Percentiles rank a stretch among this genome's conserved stretches.
Conservation (phyloP, 2,329 filamentous ascomycete genomes). For the Aspergillus floridensis region DNA sequence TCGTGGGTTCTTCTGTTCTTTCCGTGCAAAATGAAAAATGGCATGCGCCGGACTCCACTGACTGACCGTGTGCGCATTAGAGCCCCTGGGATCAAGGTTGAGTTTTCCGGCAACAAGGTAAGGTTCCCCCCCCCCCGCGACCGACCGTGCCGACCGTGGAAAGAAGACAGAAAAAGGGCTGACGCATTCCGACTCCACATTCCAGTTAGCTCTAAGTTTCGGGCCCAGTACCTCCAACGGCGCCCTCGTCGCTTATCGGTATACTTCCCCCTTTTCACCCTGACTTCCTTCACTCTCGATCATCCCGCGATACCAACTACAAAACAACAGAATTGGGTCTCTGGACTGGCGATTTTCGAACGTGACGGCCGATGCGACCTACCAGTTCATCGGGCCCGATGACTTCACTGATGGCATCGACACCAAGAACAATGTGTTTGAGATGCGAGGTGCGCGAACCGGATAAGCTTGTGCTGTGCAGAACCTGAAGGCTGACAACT, state of each 20-base stretch:
- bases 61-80: constrained; percentile 17
- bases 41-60: constrained; percentile 5
- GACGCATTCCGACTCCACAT: background rate
- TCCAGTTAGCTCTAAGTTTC: constrained; percentile 51
- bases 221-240: constrained; percentile 51
- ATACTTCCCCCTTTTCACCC: background rate
- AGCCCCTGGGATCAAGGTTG: constrained; percentile 55
- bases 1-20: constrained; percentile 44
- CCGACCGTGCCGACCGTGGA: background rate
- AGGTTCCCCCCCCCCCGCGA: background rate
- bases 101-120: constrained; percentile 53
- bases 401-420: constrained; percentile 44
- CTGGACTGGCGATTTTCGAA: constrained; percentile 63
- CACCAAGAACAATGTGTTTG: constrained; percentile 50
- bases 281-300: background rate
- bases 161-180: background rate
- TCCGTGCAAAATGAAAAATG: too few species aligned
- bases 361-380: constrained; percentile 55
- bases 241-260: constrained; percentile 54
- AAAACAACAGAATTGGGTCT: constrained; percentile 47
- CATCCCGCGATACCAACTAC: background rate
- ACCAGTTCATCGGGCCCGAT: constrained; percentile 52
- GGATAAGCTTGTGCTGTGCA: too few species aligned
- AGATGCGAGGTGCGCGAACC: constrained; percentile 44
- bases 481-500: too few species aligned